Conservation (phyloP, 2,329 filamentous ascomycete species). For the Penicillium sp. region DNA sequence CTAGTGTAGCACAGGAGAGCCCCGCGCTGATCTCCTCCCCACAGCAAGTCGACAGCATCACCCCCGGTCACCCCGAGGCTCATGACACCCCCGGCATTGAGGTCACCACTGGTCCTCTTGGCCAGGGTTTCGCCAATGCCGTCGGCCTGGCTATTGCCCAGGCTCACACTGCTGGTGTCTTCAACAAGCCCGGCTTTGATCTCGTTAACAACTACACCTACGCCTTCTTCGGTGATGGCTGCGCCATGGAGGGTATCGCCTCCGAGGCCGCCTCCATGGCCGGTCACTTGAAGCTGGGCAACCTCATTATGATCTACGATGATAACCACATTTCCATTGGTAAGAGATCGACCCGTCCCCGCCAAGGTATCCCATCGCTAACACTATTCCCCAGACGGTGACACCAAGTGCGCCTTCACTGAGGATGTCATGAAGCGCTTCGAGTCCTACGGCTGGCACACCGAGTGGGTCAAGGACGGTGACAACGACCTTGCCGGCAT, state of each 20-base stretch:
- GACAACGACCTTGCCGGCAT: slow-evolving; percentile 84
- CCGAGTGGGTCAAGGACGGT: slow-evolving; percentile 76
- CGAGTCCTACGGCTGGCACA: slow-evolving; percentile 96
- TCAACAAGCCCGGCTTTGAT: slow-evolving; percentile 94
- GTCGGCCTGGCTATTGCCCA: slow-evolving; percentile 97
- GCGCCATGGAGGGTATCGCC: slow-evolving; percentile 96
- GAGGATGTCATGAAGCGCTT: slow-evolving; percentile 95
- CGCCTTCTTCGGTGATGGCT: slow-evolving; percentile 94
- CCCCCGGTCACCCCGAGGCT: slow-evolving; percentile 91
- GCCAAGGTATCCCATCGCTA: not conserved
- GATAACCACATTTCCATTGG: slow-evolving; percentile 94
- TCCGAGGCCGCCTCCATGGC: slow-evolving; percentile 87
- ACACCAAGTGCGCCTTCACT: slow-evolving; percentile 94
- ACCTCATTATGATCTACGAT: slow-evolving; percentile 94
- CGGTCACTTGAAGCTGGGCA: slow-evolving; percentile 94
- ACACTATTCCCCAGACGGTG: slow-evolving; percentile 61
- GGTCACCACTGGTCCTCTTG: slow-evolving; percentile 95
- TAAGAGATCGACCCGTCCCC: slow-evolving; percentile 39
- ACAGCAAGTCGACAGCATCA: slow-evolving; percentile 70
- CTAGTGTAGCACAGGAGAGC: not conserved
- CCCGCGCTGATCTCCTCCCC: slow-evolving; percentile 15
- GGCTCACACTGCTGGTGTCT: slow-evolving; percentile 80
- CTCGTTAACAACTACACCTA: slow-evolving; percentile 97
- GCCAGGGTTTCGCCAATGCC: slow-evolving; percentile 94
- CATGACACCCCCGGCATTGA: slow-evolving; percentile 96